Conservation (phyloP, 169 alveolate genomes). For the Plasmodium ovale region DNA sequence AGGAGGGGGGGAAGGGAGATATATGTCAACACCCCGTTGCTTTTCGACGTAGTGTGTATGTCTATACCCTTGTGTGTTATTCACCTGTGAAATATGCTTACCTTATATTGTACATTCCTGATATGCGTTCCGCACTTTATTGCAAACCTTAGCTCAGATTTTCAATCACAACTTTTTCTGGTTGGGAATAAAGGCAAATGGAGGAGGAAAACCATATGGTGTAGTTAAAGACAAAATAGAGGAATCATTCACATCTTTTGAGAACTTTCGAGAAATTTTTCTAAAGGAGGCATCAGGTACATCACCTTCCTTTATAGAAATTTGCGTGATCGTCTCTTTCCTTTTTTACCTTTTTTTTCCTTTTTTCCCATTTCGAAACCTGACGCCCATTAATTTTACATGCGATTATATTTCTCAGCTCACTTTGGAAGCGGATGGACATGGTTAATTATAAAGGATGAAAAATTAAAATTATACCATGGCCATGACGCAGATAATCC, state of each 20-base stretch:
- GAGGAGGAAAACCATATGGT: constrained; percentile 92
- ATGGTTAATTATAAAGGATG: constrained; percentile 87
- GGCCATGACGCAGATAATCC: constrained; percentile 93
- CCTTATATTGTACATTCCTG: neutral
- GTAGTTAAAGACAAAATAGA: constrained; percentile 85
- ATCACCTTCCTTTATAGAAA: neutral
- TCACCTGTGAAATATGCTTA: no score
- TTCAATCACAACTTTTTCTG: constrained; percentile 83
- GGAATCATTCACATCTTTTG: constrained; percentile 89
- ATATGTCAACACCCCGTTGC: no score
- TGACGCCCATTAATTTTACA: neutral
- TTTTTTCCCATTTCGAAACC: neutral
- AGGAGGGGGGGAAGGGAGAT: no score
- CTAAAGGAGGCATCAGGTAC: constrained; percentile 71
- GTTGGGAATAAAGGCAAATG: constrained; percentile 90
- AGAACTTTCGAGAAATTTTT: constrained; percentile 87
- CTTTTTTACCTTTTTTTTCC: neutral
- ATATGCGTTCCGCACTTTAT: neutral
- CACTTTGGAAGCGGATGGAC: constrained; percentile 97
- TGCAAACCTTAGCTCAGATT: constrained; percentile 68
- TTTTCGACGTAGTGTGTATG: neutral
- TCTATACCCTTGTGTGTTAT: neutral
- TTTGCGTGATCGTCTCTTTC: neutral
- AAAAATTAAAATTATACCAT: constrained; percentile 86
- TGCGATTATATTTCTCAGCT: constrained; percentile 20